Evolutionary conservation across 495 filamentous ascomycete species (phyloP).

Genomic region (Neurospora tetrasperma): DNA sequence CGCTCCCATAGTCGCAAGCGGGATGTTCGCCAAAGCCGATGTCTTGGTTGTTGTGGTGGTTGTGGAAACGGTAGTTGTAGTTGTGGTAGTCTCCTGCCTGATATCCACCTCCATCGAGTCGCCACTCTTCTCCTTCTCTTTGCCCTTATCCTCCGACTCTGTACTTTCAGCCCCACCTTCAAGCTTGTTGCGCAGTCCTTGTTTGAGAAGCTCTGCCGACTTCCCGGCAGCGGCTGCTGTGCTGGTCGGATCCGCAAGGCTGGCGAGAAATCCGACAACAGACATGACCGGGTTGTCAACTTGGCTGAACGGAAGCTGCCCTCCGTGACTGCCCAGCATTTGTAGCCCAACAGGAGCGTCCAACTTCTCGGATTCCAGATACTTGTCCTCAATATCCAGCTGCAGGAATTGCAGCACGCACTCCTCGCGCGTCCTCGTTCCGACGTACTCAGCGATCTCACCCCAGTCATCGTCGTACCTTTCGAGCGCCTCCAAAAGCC

Average conservation of each 20-base stretch:
- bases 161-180: slow-evolving; percentile 47
- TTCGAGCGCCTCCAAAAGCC: slow-evolving; percentile 82
- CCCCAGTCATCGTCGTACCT: slow-evolving; percentile 92
- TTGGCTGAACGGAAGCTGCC: slow-evolving; percentile 75
- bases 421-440: slow-evolving; percentile 85
- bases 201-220: slow-evolving; percentile 73
- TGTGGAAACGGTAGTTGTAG: slow-evolving; percentile 29
- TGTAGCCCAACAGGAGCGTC: slow-evolving; percentile 48
- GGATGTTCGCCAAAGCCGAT: slow-evolving; percentile 62
- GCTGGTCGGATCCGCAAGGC: slow-evolving; percentile 75
- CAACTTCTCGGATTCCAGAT: slow-evolving; percentile 62
- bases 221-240: slow-evolving; percentile 82
- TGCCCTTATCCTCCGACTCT: slow-evolving; percentile 33
- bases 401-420: slow-evolving; percentile 94
- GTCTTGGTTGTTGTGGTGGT: slow-evolving; percentile 38
- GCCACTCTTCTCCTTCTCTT: slow-evolving; percentile 42
- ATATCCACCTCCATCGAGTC: slow-evolving; percentile 48
- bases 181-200: slow-evolving; percentile 60
- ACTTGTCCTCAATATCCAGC: slow-evolving; percentile 82
- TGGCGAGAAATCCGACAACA: slow-evolving; percentile 84
- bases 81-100: slow-evolving; percentile 29
- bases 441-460: slow-evolving; percentile 80
- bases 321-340: slow-evolving; percentile 51
- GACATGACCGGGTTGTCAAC: slow-evolving; percentile 93
- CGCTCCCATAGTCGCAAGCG: slow-evolving; percentile 74